A percentile compares a stretch with the other conserved stretches of the same genome.
These are phyloP conservation scores for Peribolospora kevripleyi DNA, from an alignment of 768 basidiomycete species.

Conservation along the genomic window DNA sequence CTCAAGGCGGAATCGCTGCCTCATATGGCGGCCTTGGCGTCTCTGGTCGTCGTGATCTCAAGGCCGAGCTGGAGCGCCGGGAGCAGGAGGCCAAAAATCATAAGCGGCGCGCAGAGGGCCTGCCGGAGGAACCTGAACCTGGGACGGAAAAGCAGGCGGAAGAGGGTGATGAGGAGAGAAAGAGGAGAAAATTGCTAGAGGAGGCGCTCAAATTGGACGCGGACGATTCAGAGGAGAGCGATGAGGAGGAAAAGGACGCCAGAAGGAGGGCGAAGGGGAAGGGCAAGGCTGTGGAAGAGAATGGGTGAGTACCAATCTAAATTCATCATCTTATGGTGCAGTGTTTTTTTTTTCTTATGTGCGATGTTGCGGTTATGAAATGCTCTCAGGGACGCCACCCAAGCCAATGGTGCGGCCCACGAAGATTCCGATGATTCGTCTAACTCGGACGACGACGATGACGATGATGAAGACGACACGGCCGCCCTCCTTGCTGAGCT, in stretches of 20 bases:
- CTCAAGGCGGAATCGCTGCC: too few species aligned
- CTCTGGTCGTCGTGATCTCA: slow-evolving; percentile 32
- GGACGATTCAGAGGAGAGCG: slow-evolving; percentile 4
- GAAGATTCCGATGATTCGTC: too few species aligned
- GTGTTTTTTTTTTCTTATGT: too few species aligned
- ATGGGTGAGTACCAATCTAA: too few species aligned
- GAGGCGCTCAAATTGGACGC: slow-evolving; percentile 64
- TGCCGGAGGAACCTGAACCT: slow-evolving; percentile 18
- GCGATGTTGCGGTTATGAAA: too few species aligned
- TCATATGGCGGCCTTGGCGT: too few species aligned
- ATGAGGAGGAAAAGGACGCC: slow-evolving; percentile 6
- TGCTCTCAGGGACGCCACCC: too few species aligned
- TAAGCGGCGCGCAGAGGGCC: slow-evolving; percentile 56
- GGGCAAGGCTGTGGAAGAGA: slow-evolving; percentile 11
- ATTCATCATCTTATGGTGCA: too few species aligned
- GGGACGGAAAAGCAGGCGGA: slow-evolving; percentile 20
- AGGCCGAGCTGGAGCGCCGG: slow-evolving; percentile 52
- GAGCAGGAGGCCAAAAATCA: slow-evolving; percentile 64
- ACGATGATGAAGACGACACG: slow-evolving; percentile 66
- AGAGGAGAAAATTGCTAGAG: slow-evolving; percentile 62
- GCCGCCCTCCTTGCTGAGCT: slow-evolving; percentile 76
- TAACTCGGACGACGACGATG: slow-evolving; percentile 15
- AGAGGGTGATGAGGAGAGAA: slow-evolving; percentile 29
- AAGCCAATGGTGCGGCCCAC: too few species aligned
- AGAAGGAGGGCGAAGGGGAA: slow-evolving; percentile 13